Conservation (phyloP, 108 stramenopile species). For the Skeletonema tropicum region DNA sequence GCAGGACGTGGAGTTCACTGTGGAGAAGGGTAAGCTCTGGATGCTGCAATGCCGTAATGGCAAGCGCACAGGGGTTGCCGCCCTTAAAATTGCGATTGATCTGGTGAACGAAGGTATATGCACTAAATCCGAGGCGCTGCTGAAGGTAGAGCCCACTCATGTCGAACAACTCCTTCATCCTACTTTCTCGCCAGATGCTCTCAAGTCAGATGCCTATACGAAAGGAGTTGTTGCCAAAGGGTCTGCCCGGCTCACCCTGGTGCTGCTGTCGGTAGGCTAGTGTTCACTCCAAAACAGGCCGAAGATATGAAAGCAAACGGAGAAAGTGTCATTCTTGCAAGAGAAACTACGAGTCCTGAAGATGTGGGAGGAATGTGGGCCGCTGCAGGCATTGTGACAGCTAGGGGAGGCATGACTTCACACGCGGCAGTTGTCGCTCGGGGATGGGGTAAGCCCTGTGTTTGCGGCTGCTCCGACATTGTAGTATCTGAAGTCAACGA, state of each 20-base stretch:
- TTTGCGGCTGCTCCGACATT: conserved; percentile 79
- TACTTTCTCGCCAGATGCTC: conserved; percentile 59
- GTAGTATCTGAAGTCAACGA: conserved; percentile 59
- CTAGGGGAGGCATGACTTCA: conserved; percentile 83
- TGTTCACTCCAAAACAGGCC: conserved; percentile 79
- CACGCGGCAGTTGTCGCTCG: conserved; percentile 91
- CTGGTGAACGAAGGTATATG: conserved; percentile 80
- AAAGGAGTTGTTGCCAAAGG: conserved; percentile 80
- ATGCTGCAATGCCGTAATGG: conserved; percentile 89
- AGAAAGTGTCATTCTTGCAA: conserved; percentile 77
- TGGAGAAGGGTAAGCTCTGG: conserved; percentile 88
- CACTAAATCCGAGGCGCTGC: conserved; percentile 74
- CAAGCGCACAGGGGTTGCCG: conserved; percentile 85
- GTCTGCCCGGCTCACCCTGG: conserved; percentile 83
- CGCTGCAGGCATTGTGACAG: conserved; percentile 80
- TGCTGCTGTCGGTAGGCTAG: conserved; percentile 85
- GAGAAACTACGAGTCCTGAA: conserved; percentile 64
- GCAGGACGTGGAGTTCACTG: conserved; percentile 94
- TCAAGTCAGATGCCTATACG: conserved; percentile 60
- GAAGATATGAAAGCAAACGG: conserved; percentile 66
- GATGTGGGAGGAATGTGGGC: conserved; percentile 93
- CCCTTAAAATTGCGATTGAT: conserved; percentile 84
- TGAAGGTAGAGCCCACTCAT: conserved; percentile 81
- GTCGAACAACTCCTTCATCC: conserved; percentile 88
- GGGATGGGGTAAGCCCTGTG: conserved; percentile 92